phyloP scores from a whole-genome alignment of 306 rosid species.

The Sindora glabra region DNA sequence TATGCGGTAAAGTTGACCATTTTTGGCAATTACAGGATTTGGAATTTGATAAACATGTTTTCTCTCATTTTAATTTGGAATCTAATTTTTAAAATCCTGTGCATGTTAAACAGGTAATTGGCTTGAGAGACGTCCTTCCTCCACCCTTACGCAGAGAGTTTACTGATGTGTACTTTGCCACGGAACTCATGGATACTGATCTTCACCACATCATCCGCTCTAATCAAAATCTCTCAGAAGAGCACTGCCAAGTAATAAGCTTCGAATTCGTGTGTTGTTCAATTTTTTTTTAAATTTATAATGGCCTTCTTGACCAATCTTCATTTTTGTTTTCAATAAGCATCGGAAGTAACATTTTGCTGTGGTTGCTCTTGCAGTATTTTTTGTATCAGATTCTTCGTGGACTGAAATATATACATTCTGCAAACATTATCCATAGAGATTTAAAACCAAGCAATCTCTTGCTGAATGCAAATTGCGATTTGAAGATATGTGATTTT shows the following conservation, averaged over 20 bases:
- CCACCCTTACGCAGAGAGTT: slow-evolving; percentile 90
- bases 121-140: slow-evolving; percentile 77
- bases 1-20: too few species aligned
- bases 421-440: slow-evolving; percentile 52
- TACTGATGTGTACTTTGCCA: slow-evolving; percentile 70
- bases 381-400: slow-evolving; percentile 63
- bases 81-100: slow-evolving; percentile 12
- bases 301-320: too few species aligned
- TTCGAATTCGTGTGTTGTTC: too few species aligned
- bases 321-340: background rate
- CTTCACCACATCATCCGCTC: slow-evolving; percentile 80
- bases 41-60: background rate
- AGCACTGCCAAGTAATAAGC: slow-evolving; percentile 50
- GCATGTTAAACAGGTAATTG: slow-evolving; percentile 58
- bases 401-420: slow-evolving; percentile 53
- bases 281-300: too few species aligned
- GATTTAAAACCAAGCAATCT: slow-evolving; percentile 64
- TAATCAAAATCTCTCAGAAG: slow-evolving; percentile 53
- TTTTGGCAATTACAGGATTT: background rate
- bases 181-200: slow-evolving; percentile 66
- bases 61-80: background rate
- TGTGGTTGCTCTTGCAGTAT: slow-evolving; percentile 41
- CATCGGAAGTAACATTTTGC: background rate
- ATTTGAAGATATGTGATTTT: slow-evolving; percentile 55
- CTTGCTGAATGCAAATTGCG: slow-evolving; percentile 47